A percentile compares a stretch with the other conserved stretches of the same genome.
Conservation (phyloP, 257 asterid species). For the Solanum pinnatisectum region DNA sequence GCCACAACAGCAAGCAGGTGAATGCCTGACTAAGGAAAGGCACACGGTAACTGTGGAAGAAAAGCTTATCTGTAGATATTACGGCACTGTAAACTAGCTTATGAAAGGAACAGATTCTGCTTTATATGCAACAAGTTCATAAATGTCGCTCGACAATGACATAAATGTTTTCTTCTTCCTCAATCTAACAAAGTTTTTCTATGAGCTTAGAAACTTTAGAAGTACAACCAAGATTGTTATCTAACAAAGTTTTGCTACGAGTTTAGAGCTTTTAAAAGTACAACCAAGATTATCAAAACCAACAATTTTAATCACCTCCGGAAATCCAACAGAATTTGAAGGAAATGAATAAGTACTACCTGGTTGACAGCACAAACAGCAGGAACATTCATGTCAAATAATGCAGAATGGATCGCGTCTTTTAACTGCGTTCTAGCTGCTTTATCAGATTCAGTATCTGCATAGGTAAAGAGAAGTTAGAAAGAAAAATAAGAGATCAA, state of each 20-base stretch:
- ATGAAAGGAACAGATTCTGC: background rate
- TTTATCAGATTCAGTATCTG: constrained; percentile 76
- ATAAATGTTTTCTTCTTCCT: background rate
- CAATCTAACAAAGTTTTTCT: background rate
- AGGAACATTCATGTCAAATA: constrained; percentile 93
- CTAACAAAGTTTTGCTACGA: background rate
- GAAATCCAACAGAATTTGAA: background rate
- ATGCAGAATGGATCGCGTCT: constrained; percentile 65
- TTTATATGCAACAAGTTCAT: background rate
- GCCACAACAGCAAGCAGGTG: background rate
- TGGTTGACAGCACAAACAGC: constrained; percentile 95
- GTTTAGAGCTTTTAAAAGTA: background rate
- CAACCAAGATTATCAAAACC: background rate
- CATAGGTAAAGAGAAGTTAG: background rate
- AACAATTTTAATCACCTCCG: background rate
- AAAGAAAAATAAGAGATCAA: background rate
- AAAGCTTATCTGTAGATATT: background rate
- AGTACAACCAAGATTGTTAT: background rate
- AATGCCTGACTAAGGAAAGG: background rate
- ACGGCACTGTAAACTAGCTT: background rate
- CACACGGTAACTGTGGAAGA: background rate
- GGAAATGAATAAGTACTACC: constrained; percentile 25
- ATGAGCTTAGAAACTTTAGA: background rate
- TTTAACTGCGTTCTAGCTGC: constrained; percentile 66
- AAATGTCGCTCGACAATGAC: background rate